These are phyloP conservation scores for Rutstroemia sp. DNA, from an alignment of 2,329 filamentous ascomycete species.

Conservation along the genomic window DNA sequence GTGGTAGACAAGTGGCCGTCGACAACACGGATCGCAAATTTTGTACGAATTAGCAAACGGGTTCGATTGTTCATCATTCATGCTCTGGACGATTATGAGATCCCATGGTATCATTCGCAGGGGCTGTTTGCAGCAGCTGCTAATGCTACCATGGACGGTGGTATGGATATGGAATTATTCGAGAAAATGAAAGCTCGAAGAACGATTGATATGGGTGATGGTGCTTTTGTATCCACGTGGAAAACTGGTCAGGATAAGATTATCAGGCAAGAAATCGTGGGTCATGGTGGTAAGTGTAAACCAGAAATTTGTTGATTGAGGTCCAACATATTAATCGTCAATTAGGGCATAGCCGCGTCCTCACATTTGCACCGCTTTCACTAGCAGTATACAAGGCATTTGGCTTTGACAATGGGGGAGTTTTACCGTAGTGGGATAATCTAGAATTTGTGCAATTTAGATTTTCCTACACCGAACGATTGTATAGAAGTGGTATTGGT, in stretches of 20 bases:
- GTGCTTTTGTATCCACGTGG: conserved; percentile 29
- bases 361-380: conserved; percentile 56
- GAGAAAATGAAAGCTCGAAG: conserved; percentile 26
- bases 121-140: conserved; percentile 54
- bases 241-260: conserved; percentile 25
- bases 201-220: conserved; percentile 28
- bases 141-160: conserved; percentile 39
- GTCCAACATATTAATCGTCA: conserved; percentile 7
- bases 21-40: conserved; percentile 52
- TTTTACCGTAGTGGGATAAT: conserved; percentile 7
- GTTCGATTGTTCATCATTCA: conserved; percentile 70
- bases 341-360: conserved; percentile 62
- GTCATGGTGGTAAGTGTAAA: conserved; percentile 26
- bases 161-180: conserved; percentile 20
- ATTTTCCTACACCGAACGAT: neutral
- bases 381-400: conserved; percentile 61
- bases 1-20: conserved; percentile 82
- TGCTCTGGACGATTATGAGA: conserved; percentile 73
- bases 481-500: neutral
- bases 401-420: conserved; percentile 33
- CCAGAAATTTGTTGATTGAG: conserved; percentile 5
- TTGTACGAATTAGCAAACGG: conserved; percentile 44
- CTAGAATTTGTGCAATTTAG: neutral
- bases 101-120: conserved; percentile 65
- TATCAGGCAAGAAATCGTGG: conserved; percentile 28